Conservation (phyloP, 2,329 filamentous ascomycete genomes). For the Aspergillus tanneri region DNA sequence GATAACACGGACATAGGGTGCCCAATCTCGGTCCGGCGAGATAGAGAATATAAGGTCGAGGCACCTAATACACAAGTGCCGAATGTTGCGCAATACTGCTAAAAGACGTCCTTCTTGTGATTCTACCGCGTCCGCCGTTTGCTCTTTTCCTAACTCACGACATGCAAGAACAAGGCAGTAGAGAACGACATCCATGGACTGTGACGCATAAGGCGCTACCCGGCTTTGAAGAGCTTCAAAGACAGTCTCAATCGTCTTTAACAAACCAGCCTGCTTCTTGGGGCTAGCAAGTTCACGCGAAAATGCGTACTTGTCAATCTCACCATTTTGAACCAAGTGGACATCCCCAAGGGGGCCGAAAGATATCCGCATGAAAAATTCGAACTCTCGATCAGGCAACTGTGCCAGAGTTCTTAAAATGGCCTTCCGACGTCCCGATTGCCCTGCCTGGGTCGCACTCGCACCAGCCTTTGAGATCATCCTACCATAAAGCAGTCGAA, state of each 20-base stretch:
- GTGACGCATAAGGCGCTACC: conserved; percentile 65
- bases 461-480: conserved; percentile 79
- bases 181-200: conserved; percentile 72
- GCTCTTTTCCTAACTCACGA: conserved; percentile 46
- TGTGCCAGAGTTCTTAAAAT: conserved; percentile 76
- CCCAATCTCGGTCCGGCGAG: conserved; percentile 69
- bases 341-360: conserved; percentile 68
- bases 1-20: conserved; percentile 66
- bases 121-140: conserved; percentile 27
- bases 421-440: conserved; percentile 72
- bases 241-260: conserved; percentile 88
- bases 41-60: conserved; percentile 75
- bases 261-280: conserved; percentile 83
- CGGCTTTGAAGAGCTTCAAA: conserved; percentile 78
- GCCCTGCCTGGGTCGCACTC: conserved; percentile 73
- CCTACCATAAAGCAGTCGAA: conserved; percentile 84
- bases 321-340: conserved; percentile 54
- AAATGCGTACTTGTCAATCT: conserved; percentile 55
- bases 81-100: conserved; percentile 49
- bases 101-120: conserved; percentile 32
- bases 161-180: conserved; percentile 76
- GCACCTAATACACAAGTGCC: conserved; percentile 70
- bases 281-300: conserved; percentile 60
- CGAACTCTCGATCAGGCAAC: conserved; percentile 70
- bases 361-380: conserved; percentile 78